Base-by-base conservation (phyloP, 805 yeast species). In the Starmerella apicola region DNA sequence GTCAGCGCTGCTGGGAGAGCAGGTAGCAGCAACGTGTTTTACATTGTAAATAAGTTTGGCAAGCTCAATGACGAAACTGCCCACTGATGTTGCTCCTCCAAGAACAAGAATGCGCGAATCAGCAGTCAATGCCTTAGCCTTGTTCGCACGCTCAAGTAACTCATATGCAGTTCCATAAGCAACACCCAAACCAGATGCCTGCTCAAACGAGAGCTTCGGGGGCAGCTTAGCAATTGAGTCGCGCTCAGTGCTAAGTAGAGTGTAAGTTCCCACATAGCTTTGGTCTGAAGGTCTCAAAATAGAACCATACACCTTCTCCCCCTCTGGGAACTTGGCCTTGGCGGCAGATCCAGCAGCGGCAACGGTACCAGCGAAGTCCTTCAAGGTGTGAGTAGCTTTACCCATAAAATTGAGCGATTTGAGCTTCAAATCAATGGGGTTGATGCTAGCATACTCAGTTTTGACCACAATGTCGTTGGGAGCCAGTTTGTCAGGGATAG, bases 51-150 rank as follows among this genome's bases (percentile, higher is more conserved):
- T 55, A 34, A 68, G 58, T 56, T 71, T 76, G 5, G 78, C 72
- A 30, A 80, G 57, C 56, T 76, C 81, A 24, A 72, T 61, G 3
- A 68, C 64, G 45, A 63, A 67, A 25, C 66, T 53, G 19, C 86
- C 85, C n/a, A 79, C 85, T 10, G 79, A 59, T 1, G 93, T 77
- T 10, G 80, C 76, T 21, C 81, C 91, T 26, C 94, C 94, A 33
- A 80, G 61, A 21, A 83, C 66, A 34, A 81, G 63, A 3, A 79
- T 70, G 15, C 27, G 69, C 4, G 73, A 62, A 8, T 63, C 62
- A 9, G 63, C 62, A 28, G 61, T 63, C 17, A 71, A 58, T 25
- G 23, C 30, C 23, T 35, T 33, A 19, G 17, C 29, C 22, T 8
- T 5, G 20, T 29, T 28, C 41, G 65, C 63, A 5, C 51, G 43